Evolutionary conservation across 2,329 filamentous ascomycete species (phyloP).

Genomic region (Pyrenochaeta sp.): DNA sequence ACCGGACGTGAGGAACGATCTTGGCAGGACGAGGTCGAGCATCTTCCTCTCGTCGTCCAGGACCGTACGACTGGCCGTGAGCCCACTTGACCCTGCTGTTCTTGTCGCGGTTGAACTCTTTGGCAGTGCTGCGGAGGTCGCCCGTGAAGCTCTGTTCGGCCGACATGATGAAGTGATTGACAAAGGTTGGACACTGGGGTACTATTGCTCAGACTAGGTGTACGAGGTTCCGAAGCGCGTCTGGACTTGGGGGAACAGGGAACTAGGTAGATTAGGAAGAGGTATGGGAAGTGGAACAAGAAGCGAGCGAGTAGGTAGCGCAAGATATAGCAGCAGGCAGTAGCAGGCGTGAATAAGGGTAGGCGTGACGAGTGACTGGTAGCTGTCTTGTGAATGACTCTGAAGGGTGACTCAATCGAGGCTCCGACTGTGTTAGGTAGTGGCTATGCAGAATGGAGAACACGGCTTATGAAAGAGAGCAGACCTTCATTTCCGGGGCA

Average conservation of each 20-base stretch:
- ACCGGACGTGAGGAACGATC: conserved; percentile 39
- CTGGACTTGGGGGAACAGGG: too few species aligned
- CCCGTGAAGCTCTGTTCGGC: conserved; percentile 56
- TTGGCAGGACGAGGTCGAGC: conserved; percentile 47
- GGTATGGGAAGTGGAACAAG: conserved; percentile 12
- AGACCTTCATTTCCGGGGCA: conserved; percentile 17
- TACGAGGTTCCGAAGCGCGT: too few species aligned
- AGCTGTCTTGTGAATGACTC: conserved; percentile 46
- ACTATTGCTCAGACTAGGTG: neutral
- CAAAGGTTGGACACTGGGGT: too few species aligned
- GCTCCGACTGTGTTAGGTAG: conserved; percentile 28
- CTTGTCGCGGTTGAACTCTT: conserved; percentile 60
- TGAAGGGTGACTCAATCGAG: conserved; percentile 41
- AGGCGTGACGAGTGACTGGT: conserved; percentile 40
- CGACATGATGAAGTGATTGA: conserved; percentile 55
- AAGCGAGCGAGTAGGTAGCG: conserved; percentile 11
- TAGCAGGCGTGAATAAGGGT: conserved; percentile 34
- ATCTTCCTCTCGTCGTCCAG: conserved; percentile 46
- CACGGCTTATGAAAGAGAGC: conserved; percentile 28
- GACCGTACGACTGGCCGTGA: conserved; percentile 51
- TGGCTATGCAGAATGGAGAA: conserved; percentile 36
- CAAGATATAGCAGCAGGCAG: conserved; percentile 25
- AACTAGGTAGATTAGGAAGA: conserved; percentile 26
- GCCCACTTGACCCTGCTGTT: conserved; percentile 61
- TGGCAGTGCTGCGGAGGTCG: conserved; percentile 63